Percentiles rank a stretch among this genome's conserved stretches.
Evolutionary conservation across 768 basidiomycete genomes (phyloP).

Genomic region (Naganishia friedmannii): DNA sequence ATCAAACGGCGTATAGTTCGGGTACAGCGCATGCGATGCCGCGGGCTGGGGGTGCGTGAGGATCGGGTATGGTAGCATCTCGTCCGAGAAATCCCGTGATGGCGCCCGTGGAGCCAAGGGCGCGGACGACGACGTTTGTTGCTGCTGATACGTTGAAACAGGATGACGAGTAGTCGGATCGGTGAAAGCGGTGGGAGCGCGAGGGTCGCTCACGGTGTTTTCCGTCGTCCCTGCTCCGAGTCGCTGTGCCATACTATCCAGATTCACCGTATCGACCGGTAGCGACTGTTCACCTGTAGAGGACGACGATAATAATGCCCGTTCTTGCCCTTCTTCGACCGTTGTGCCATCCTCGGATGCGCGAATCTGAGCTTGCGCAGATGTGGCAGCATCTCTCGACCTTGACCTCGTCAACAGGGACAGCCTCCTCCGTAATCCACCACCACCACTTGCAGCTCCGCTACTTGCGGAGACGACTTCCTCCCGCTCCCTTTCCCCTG

Average conservation of each 20-base stretch:
- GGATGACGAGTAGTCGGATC: background rate
- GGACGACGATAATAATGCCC: no score
- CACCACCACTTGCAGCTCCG: background rate
- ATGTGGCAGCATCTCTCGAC: background rate
- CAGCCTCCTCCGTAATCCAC: background rate
- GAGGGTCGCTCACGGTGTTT: no score
- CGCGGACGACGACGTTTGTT: background rate
- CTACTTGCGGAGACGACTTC: no score
- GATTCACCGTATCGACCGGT: no score
- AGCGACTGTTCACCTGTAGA: no score
- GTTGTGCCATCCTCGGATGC: background rate
- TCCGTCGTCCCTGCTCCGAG: no score
- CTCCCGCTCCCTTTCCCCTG: no score
- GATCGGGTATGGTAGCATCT: constrained; percentile 30
- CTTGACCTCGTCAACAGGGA: background rate
- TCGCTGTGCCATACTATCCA: no score
- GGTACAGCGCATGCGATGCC: constrained; percentile 37
- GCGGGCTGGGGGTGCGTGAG: constrained; percentile 41
- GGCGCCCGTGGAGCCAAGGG: no score
- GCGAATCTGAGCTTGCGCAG: no score
- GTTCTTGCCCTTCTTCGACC: background rate
- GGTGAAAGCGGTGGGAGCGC: background rate
- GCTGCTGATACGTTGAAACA: background rate
- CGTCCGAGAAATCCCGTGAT: no score
- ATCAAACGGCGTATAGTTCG: constrained; percentile 40